phyloP scores from a whole-genome alignment of 768 basidiomycete genomes.

The Neoboletus subvelutipes region DNA sequence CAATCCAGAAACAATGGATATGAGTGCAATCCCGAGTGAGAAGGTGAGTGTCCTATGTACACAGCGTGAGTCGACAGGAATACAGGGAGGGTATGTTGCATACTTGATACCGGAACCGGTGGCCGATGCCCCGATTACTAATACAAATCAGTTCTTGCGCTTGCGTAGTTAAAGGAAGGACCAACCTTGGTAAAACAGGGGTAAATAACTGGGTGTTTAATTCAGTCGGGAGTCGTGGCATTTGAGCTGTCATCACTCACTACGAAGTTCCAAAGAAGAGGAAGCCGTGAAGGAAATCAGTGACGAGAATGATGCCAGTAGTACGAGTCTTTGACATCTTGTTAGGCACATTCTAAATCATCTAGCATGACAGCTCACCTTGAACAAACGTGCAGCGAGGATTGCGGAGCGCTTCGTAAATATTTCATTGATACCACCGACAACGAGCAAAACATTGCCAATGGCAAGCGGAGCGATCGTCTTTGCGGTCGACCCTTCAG shows the following conservation, averaged over 20 bases:
- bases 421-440: slow-evolving; percentile 55
- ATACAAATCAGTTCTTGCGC: slow-evolving; percentile 5
- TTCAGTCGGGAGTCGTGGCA: not conserved
- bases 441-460: slow-evolving; percentile 53
- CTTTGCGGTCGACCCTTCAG: slow-evolving; percentile 59
- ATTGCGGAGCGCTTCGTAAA: slow-evolving; percentile 69
- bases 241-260: slow-evolving; percentile 13
- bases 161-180: not conserved
- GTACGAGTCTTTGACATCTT: slow-evolving; percentile 58
- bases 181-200: slow-evolving; percentile 66
- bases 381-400: slow-evolving; percentile 72
- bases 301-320: slow-evolving; percentile 57
- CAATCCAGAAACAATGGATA: slow-evolving; percentile 58
- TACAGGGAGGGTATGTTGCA: slow-evolving; percentile 7
- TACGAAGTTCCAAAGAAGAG: slow-evolving; percentile 53
- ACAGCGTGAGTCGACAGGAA: not conserved
- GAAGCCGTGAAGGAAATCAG: slow-evolving; percentile 62
- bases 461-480: slow-evolving; percentile 65
- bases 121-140: slow-evolving; percentile 68
- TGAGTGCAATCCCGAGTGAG: slow-evolving; percentile 35
- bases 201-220: slow-evolving; percentile 48
- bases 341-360: not conserved
- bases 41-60: slow-evolving; percentile 59
- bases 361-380: slow-evolving; percentile 37
- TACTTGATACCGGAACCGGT: slow-evolving; percentile 68